Percentiles rank a stretch among this genome's conserved stretches.
Evolutionary conservation across 768 basidiomycete genomes (phyloP).

Genomic region (Melanogaster broomeanus): DNA sequence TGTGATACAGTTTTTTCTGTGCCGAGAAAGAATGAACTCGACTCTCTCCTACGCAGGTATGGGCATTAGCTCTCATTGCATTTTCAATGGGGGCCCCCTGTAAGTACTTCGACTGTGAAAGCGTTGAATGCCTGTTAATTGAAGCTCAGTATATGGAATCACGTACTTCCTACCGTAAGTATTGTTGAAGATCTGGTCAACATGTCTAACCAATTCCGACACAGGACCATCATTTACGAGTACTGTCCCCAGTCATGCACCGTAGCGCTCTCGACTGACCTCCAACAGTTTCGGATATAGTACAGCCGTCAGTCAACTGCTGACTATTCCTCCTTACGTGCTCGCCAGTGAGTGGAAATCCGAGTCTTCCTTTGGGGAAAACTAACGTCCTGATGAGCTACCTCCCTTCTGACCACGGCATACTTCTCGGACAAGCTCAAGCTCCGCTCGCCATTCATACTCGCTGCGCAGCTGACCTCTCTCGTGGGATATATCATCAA

Average conservation of each 20-base stretch:
- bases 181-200: background rate
- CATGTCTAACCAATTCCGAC: background rate
- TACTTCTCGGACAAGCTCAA: slow-evolving; percentile 55
- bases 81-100: slow-evolving; percentile 58
- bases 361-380: background rate
- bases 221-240: slow-evolving; percentile 58
- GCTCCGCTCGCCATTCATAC: slow-evolving; percentile 59
- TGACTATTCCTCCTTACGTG: slow-evolving; percentile 66
- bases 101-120: slow-evolving; percentile 40
- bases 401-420: slow-evolving; percentile 49
- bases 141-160: slow-evolving; percentile 55
- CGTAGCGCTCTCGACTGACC: background rate
- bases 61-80: slow-evolving; percentile 39
- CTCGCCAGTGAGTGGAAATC: slow-evolving; percentile 49
- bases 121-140: background rate
- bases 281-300: slow-evolving; percentile 54
- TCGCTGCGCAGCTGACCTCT: slow-evolving; percentile 48
- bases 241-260: slow-evolving; percentile 12
- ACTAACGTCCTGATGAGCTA: slow-evolving; percentile 38
- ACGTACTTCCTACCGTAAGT: slow-evolving; percentile 69
- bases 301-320: slow-evolving; percentile 53
- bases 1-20: slow-evolving; percentile 12
- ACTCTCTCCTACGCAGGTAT: background rate
- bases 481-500: slow-evolving; percentile 62
- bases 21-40: no score